Evolutionary conservation across 148 eudicot species (phyloP), one percentile per base, ranked within the genome.

Genomic region (Silene conica): DNA sequence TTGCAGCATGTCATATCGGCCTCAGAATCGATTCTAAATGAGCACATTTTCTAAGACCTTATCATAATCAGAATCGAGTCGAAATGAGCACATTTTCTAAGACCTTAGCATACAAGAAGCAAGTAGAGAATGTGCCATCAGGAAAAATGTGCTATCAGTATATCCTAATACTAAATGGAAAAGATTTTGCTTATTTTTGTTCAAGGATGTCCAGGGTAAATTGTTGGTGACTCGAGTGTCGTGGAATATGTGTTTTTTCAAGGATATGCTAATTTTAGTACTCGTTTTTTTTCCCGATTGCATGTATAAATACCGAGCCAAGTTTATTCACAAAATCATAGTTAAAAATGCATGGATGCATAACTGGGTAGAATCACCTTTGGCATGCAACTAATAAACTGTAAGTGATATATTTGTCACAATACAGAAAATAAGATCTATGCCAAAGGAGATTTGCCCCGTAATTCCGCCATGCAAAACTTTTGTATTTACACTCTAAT

Each of bases 381-480:
- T 61, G 34, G 65, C 65, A 61, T 13, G 28, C 31, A 61, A 61
- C 16, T 61, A 23, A 4, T 22, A 61, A 61, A 61, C 13, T 13
- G 31, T 25, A 5, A 23, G 38, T 56, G 34, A 22, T 12, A 61
- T 23, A 61, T 22, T 13, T 61, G 65, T 61, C 65, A 61, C 18
- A 9, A 10, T 12, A 12, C 31, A 61, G 15, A 12, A 11, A 50
- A 50, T 22, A 2, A 25, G 65, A 18, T 61, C 31, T 14, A 9
- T 61, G 65, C 65, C 65, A 61, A 23, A 61, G 65, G 65, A 61
- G 65, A 61, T 61, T 61, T 61, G 65, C 65, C 65, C 65, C 6
- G 34, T 61, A 61, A 61, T 61, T 61, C 34, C 16, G 8, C 65
- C 28, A 61, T 61, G 65, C 65, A 61, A 61, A 61, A 25, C 65